Base-by-base conservation (phyloP, 192 early-diverging fungal genomes). In the Chytriomyces sp. region DNA sequence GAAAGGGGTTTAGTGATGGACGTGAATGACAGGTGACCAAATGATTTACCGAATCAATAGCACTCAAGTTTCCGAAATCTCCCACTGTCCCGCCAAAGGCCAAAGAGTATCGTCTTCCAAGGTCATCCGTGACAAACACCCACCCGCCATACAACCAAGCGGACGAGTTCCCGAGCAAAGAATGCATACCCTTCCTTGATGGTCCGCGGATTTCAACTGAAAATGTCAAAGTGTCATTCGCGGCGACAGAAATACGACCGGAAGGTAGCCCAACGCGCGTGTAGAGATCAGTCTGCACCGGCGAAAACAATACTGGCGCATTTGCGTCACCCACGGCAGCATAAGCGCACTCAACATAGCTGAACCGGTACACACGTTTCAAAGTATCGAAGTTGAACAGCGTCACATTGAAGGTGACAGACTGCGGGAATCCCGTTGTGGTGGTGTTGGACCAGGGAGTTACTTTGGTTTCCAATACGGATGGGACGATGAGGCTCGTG, bases 121-220 rank as follows among this genome's bases (percentile, higher is more conserved):
- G 6, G 3, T 61, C 59, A 61, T 61, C 59, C 5, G 34, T 36
- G 33, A 28, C 25, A 28, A 32, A 19, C 12, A 61, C 0, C 59
- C 59, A 61, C 32, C 59, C 59, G 33, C 59, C 38, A 36, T n/a
- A 61, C n/a, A 61, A 2, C 59, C 59, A 61, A 36, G 59, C 59
- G 32, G 59, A 36, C 7, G 32, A 36, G 33, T 61, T 37, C 36
- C 12, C 7, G 19, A 28, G 28, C 17, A 61, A 25, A 10, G 8
- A 17, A 32, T 61, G 26, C 56, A 58, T 58, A 28, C 56, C 56
- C 2, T 17, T 28, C 34, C 44, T 40, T 28, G 59, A 22, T 28
- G 80, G 80, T 30, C 70, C 52, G 25, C 60, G 78, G 64, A 79
- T 61, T 3, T 32, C 71, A 68, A 76, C 54, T 25, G 26, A 61